Evolutionary conservation across 768 basidiomycete genomes (phyloP).

Genomic region (Boletus vermiculosoides): DNA sequence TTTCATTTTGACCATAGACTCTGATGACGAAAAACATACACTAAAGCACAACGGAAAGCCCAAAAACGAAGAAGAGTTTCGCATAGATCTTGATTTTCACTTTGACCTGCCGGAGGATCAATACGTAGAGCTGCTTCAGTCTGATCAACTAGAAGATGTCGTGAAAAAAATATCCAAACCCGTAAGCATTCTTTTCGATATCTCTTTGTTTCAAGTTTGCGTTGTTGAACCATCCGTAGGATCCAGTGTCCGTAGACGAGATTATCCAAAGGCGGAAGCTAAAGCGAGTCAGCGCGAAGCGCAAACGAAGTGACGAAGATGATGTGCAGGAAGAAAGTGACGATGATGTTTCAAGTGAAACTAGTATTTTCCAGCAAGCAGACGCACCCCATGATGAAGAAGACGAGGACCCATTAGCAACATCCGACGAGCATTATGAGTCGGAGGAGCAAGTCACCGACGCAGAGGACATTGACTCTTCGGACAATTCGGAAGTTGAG

Average conservation of each 20-base stretch:
- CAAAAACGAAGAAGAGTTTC: conserved; percentile 46
- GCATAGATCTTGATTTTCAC: conserved; percentile 76
- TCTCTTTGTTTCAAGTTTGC: not conserved
- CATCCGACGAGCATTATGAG: conserved; percentile 32
- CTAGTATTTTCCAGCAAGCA: conserved; percentile 18
- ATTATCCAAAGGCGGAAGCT: conserved; percentile 77
- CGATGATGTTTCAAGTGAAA: conserved; percentile 1
- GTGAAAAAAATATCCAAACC: conserved; percentile 64
- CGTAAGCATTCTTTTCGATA: conserved; percentile 38
- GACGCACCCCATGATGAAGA: conserved; percentile 33
- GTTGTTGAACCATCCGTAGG: conserved; percentile 37
- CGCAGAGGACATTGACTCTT: conserved; percentile 45
- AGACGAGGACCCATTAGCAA: conserved; percentile 34
- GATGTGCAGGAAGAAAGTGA: conserved; percentile 40
- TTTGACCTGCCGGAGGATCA: conserved; percentile 79
- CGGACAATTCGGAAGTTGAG: conserved; percentile 60
- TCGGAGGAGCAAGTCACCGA: conserved; percentile 28
- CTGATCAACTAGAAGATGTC: conserved; percentile 47
- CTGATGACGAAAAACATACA: conserved; percentile 61
- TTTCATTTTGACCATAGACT: conserved; percentile 83
- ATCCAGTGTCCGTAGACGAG: conserved; percentile 86
- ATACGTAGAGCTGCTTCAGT: conserved; percentile 53
- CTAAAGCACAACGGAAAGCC: conserved; percentile 22
- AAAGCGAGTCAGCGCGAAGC: conserved; percentile 46
- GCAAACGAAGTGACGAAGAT: conserved; percentile 49